Percentiles rank a stretch among this genome's conserved stretches.
Conservation (phyloP, 371 early-diverging fungal species). For the Actinomucor elegans region DNA sequence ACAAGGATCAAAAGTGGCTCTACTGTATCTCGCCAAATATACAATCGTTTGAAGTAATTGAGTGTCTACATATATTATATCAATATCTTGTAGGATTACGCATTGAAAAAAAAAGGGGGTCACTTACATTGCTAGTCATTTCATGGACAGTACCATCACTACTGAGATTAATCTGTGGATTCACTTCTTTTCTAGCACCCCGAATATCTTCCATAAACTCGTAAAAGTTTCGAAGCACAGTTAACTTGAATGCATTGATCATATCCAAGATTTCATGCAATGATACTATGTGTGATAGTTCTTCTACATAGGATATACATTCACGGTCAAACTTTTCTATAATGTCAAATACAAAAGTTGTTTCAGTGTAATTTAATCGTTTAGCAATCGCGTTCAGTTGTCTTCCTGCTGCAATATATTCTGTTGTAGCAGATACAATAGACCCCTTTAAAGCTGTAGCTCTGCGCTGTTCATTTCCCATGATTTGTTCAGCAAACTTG, state of each 20-base stretch:
- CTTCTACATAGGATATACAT: slow-evolving; percentile 17
- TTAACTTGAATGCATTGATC: slow-evolving; percentile 54
- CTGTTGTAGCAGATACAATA: slow-evolving; percentile 58
- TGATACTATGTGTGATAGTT: slow-evolving; percentile 23
- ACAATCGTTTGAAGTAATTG: slow-evolving; percentile 61
- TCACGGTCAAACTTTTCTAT: slow-evolving; percentile 57
- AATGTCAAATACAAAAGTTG: slow-evolving; percentile 80
- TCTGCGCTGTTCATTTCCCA: slow-evolving; percentile 61
- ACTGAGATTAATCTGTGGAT: slow-evolving; percentile 54
- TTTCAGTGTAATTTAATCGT: slow-evolving; percentile 64
- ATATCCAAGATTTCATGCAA: slow-evolving; percentile 52
- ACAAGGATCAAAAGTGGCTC: slow-evolving; percentile 58
- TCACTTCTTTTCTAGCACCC: slow-evolving; percentile 36
- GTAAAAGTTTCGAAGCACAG: slow-evolving; percentile 62
- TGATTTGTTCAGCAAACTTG: slow-evolving; percentile 61
- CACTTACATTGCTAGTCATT: slow-evolving; percentile 73
- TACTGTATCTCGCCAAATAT: slow-evolving; percentile 57
- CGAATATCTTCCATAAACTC: slow-evolving; percentile 76
- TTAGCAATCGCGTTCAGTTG: slow-evolving; percentile 62
- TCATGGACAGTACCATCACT: slow-evolving; percentile 88
- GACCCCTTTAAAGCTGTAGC: slow-evolving; percentile 54
- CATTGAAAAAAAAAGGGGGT: neutral
- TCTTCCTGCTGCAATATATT: slow-evolving; percentile 67
- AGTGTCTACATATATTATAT: slow-evolving; percentile 52
- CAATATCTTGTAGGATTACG: no score